Evolutionary conservation across 2,329 filamentous ascomycete genomes (phyloP).

Genomic region (Colletotrichum graminicola): DNA sequence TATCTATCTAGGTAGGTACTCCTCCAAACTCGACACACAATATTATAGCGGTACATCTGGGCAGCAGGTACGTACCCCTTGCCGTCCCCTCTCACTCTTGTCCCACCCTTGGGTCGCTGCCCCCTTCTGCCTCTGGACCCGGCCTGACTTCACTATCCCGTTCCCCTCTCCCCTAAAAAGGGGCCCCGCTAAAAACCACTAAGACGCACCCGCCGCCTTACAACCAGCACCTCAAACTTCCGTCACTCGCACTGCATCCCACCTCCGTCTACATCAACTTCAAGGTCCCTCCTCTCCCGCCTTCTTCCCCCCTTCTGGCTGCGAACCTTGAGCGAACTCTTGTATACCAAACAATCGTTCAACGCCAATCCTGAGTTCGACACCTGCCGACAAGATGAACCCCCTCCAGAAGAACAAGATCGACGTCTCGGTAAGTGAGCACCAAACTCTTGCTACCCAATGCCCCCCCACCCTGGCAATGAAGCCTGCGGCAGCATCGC

Average conservation of each 20-base stretch:
- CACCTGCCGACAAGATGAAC: slow-evolving; percentile 74
- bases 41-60: slow-evolving; percentile 3
- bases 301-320: slow-evolving; percentile 8
- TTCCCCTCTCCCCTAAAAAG: slow-evolving; percentile 32
- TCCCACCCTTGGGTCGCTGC: slow-evolving; percentile 14
- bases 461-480: slow-evolving; percentile 29
- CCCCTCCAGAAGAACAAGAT: slow-evolving; percentile 99
- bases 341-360: background rate
- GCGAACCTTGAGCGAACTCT: background rate
- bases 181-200: slow-evolving; percentile 40
- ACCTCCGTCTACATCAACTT: slow-evolving; percentile 23
- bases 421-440: slow-evolving; percentile 84
- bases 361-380: background rate
- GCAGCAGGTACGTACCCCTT: slow-evolving; percentile 33
- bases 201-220: slow-evolving; percentile 37
- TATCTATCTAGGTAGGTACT: background rate
- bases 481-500: slow-evolving; percentile 27
- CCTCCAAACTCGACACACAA: background rate
- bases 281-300: slow-evolving; percentile 27
- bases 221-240: slow-evolving; percentile 40
- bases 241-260: slow-evolving; percentile 37
- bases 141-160: slow-evolving; percentile 33
- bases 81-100: background rate
- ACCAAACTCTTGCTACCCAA: slow-evolving; percentile 39
- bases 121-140: slow-evolving; percentile 21